These are phyloP conservation scores for Rhizopus arrhizus DNA, from an alignment of 371 early-diverging fungal species.

Conservation along the genomic window DNA sequence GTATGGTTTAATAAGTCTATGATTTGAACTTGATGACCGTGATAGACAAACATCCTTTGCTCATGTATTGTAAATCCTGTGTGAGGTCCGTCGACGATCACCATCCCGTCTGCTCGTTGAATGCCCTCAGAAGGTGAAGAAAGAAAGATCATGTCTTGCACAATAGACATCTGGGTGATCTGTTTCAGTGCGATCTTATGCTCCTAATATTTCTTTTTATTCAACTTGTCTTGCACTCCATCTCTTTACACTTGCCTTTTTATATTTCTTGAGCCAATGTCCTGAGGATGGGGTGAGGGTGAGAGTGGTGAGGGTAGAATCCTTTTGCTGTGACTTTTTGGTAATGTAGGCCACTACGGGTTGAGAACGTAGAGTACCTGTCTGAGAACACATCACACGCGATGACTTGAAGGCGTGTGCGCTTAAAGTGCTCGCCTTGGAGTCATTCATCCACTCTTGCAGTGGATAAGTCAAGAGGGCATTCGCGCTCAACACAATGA, in stretches of 20 bases:
- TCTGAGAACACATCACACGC: slow-evolving; percentile 15
- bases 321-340: background rate
- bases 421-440: background rate
- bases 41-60: slow-evolving; percentile 7
- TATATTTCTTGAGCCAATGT: background rate
- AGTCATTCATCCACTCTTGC: slow-evolving; percentile 6
- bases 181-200: background rate
- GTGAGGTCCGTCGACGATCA: background rate
- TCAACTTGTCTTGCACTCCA: background rate
- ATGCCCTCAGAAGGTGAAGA: background rate
- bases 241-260: background rate
- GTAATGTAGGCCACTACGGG: slow-evolving; percentile 21
- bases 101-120: background rate
- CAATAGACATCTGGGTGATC: background rate
- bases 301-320: background rate
- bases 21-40: slow-evolving; percentile 3
- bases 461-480: slow-evolving; percentile 4
- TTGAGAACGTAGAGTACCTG: slow-evolving; percentile 16
- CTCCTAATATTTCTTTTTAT: too few relatives aligned
- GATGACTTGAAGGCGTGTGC: slow-evolving; percentile 16
- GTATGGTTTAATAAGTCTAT: slow-evolving; percentile 9
- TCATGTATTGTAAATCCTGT: background rate
- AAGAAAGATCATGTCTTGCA: background rate
- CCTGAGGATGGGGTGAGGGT: background rate
- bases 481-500: slow-evolving; percentile 9